phyloP scores from a whole-genome alignment of 2,329 filamentous ascomycete genomes.

The Elsinoe fawcettii region DNA sequence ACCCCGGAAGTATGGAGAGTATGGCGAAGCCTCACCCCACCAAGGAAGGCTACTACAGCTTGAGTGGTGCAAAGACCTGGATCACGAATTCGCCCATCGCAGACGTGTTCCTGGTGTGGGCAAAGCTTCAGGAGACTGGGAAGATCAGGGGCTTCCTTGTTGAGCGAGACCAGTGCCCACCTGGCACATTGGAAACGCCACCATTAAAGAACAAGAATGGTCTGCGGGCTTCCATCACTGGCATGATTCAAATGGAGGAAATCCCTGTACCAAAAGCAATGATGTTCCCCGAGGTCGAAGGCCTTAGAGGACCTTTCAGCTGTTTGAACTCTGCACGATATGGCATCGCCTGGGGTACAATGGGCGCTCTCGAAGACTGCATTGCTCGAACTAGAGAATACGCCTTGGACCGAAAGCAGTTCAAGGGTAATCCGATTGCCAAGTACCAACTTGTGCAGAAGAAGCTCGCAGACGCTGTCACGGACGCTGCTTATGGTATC shows the following conservation, averaged over 20 bases:
- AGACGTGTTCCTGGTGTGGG: slow-evolving; percentile 82
- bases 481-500: slow-evolving; percentile 86
- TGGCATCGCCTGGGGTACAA: slow-evolving; percentile 88
- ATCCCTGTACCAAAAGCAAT: slow-evolving; percentile 83
- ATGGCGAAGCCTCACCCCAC: slow-evolving; percentile 74
- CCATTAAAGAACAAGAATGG: slow-evolving; percentile 93
- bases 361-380: slow-evolving; percentile 90
- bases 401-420: slow-evolving; percentile 87
- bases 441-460: slow-evolving; percentile 97
- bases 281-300: slow-evolving; percentile 89
- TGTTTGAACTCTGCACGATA: slow-evolving; percentile 91
- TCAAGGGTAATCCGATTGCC: slow-evolving; percentile 89
- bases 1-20: slow-evolving; percentile 86
- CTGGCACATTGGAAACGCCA: slow-evolving; percentile 85
- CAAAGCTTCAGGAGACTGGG: slow-evolving; percentile 80
- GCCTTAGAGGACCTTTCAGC: slow-evolving; percentile 79
- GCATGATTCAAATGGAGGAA: slow-evolving; percentile 93
- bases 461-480: slow-evolving; percentile 87
- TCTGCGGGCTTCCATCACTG: slow-evolving; percentile 84
- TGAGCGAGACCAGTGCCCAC: slow-evolving; percentile 74
- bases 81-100: slow-evolving; percentile 91
- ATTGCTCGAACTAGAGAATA: slow-evolving; percentile 74
- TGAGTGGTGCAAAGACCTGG: slow-evolving; percentile 86
- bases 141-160: slow-evolving; percentile 92
- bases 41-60: slow-evolving; percentile 70